Evolutionary conservation across 257 asterid species (phyloP).

Genomic region (Solanum pinnatisectum): DNA sequence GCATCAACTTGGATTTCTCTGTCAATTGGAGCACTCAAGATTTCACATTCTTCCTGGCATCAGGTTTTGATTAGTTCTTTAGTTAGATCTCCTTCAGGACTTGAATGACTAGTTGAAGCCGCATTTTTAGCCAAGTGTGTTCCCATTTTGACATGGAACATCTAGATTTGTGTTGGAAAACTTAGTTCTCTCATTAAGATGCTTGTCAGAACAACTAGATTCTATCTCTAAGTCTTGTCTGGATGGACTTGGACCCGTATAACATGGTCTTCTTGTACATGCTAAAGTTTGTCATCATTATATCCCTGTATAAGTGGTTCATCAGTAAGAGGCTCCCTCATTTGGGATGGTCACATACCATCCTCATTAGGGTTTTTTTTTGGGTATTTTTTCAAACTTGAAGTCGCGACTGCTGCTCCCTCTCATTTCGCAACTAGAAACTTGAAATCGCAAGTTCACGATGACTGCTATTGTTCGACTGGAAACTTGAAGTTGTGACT

Average conservation of each 20-base stretch:
- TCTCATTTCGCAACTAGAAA: no score
- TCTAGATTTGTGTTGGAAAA: constrained; percentile 3
- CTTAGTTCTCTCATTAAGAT: constrained; percentile 21
- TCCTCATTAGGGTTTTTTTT: constrained; percentile 6
- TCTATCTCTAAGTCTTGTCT: constrained; percentile 21
- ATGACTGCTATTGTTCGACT: no score
- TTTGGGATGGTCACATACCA: constrained; percentile 25
- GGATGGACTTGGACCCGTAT: constrained; percentile 19
- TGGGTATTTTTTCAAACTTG: no score
- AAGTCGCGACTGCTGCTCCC: no score
- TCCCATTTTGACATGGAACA: constrained; percentile 7
- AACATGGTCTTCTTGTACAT: constrained; percentile 22
- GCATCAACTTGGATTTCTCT: constrained; percentile 14
- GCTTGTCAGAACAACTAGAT: constrained; percentile 8
- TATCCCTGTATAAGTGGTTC: constrained; percentile 1
- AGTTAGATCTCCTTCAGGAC: constrained; percentile 24
- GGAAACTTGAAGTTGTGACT: no score
- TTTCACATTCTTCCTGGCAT: constrained; percentile 25
- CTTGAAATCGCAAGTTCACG: no score
- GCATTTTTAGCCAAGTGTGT: constrained; percentile 14
- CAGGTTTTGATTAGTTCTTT: constrained; percentile 18
- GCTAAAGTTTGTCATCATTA: constrained; percentile 4
- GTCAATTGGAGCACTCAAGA: neutral
- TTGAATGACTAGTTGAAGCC: constrained; percentile 9
- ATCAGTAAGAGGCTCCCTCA: constrained; percentile 35